Conservation (phyloP, 257 asterid species). For the Fraxinus americana region DNA sequence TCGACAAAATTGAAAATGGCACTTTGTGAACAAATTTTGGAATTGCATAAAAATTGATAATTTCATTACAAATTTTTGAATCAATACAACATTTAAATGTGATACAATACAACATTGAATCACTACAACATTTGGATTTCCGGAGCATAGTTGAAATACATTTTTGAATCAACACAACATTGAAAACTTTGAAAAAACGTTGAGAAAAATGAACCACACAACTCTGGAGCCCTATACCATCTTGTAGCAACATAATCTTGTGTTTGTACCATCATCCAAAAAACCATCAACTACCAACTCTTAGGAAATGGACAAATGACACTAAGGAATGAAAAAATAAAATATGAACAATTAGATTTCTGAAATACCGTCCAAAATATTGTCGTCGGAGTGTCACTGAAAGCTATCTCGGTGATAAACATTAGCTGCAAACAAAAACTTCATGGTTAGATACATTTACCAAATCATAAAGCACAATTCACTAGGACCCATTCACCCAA, state of each 20-base stretch:
- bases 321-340: background rate
- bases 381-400: constrained; percentile 85
- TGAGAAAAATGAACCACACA: constrained; percentile 92
- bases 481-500: constrained; percentile 15
- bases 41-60: no score
- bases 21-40: no score
- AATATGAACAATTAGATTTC: constrained; percentile 4
- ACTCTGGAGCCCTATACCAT: constrained; percentile 93
- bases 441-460: constrained; percentile 22
- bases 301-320: constrained; percentile 1
- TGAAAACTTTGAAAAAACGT: background rate
- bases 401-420: constrained; percentile 95
- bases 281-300: background rate
- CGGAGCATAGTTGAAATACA: no score
- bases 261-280: constrained; percentile 1
- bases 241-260: constrained; percentile 97
- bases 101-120: no score
- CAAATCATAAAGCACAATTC: constrained; percentile 22
- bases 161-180: no score
- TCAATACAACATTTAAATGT: no score
- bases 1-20: no score
- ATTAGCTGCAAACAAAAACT: constrained; percentile 65
- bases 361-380: constrained; percentile 90
- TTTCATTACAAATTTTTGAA: no score
- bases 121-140: no score